phyloP scores from a whole-genome alignment of 2,329 filamentous ascomycete species.

The Didymella glomerata region DNA sequence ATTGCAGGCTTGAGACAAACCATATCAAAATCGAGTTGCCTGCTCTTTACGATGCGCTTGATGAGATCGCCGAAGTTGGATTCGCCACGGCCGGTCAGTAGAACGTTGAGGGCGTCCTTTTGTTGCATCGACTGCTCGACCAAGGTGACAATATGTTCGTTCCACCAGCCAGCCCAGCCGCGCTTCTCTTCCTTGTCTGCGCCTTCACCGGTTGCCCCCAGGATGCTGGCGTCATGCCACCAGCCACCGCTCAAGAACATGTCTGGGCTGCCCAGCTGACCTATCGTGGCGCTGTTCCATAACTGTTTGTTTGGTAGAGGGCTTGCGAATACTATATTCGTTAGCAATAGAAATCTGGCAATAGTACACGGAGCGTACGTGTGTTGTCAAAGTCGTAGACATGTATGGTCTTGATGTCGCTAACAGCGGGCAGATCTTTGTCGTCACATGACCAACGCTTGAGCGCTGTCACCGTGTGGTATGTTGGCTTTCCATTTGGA shows the following conservation, averaged over 20 bases:
- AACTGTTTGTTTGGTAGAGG: slow-evolving; percentile 88
- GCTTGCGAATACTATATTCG: slow-evolving; percentile 78
- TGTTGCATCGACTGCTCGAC: slow-evolving; percentile 83
- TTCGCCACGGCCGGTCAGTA: slow-evolving; percentile 88
- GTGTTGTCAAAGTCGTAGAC: slow-evolving; percentile 99
- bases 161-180: slow-evolving; percentile 96
- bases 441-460: slow-evolving; percentile 84
- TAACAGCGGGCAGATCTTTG: slow-evolving; percentile 74
- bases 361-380: slow-evolving; percentile 60
- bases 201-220: slow-evolving; percentile 85
- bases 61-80: slow-evolving; percentile 78
- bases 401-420: slow-evolving; percentile 80
- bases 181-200: slow-evolving; percentile 80
- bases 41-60: slow-evolving; percentile 80
- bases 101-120: slow-evolving; percentile 82
- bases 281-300: slow-evolving; percentile 82
- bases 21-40: slow-evolving; percentile 85
- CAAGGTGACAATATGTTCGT: slow-evolving; percentile 83
- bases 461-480: slow-evolving; percentile 74
- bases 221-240: slow-evolving; percentile 93
- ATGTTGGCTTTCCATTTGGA: slow-evolving; percentile 38
- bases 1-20: slow-evolving; percentile 85
- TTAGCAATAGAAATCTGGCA: slow-evolving; percentile 18
- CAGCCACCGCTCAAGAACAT: slow-evolving; percentile 85
- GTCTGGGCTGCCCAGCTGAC: slow-evolving; percentile 77